Conservation (phyloP, 2,329 filamentous ascomycete species). For the Sphaerostilbella broomeana region DNA sequence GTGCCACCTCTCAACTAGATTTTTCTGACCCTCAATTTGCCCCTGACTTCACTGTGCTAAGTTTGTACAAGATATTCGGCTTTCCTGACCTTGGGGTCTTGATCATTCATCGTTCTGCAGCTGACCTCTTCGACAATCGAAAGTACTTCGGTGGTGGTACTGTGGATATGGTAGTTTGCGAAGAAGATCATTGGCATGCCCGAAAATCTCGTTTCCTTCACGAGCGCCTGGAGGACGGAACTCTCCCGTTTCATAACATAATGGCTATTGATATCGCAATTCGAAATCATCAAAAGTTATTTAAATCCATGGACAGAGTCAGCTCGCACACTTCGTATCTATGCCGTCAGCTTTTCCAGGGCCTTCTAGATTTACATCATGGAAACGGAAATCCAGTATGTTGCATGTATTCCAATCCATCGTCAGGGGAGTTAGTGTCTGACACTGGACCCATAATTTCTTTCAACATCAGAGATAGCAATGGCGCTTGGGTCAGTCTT, state of each 20-base stretch:
- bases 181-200: constrained; percentile 78
- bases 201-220: constrained; percentile 67
- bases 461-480: constrained; percentile 69
- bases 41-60: constrained; percentile 81
- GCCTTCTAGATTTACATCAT: constrained; percentile 58
- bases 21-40: constrained; percentile 53
- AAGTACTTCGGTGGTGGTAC: constrained; percentile 92
- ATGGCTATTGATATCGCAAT: constrained; percentile 73
- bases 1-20: constrained; percentile 70
- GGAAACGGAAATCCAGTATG: constrained; percentile 61
- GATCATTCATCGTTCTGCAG: constrained; percentile 68
- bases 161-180: constrained; percentile 77
- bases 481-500: constrained; percentile 70
- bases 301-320: constrained; percentile 62
- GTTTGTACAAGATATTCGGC: constrained; percentile 97
- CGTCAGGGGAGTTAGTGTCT: constrained; percentile 22
- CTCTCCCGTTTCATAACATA: constrained; percentile 84
- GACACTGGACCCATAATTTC: constrained; percentile 69
- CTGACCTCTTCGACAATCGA: constrained; percentile 55
- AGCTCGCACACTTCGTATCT: constrained; percentile 66
- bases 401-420: constrained; percentile 50
- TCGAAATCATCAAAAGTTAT: constrained; percentile 60
- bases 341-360: constrained; percentile 49
- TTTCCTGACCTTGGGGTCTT: constrained; percentile 87
- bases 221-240: constrained; percentile 83